Base-by-base conservation (phyloP, 345 rosid species). In the Citrus unshiu region DNA sequence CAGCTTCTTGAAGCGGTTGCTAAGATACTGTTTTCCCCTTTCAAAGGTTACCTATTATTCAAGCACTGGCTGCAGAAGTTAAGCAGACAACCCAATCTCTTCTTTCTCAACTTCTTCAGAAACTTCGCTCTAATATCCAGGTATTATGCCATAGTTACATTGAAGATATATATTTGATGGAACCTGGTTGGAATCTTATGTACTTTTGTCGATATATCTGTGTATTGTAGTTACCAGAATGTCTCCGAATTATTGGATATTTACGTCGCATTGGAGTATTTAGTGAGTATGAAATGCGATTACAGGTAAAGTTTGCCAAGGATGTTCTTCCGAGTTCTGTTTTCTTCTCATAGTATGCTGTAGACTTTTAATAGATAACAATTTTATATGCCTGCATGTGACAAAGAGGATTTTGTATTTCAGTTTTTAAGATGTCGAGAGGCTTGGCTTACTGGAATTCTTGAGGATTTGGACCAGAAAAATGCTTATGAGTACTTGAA, bases 361-460 rank as follows among this genome's bases (percentile, higher is more conserved):
- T 69, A 4, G 76, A 58, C 9, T 77, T 74, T 51, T 22, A 16
- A 49, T 73, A 25, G 34, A 70, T 70, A 72, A 56, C 57, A 24
- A 57, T 30, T 67, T 69, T 72, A 12, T 66, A 32, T 76, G 46
- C 69, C 65, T 68, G 35, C 69, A n/a, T 82, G 70, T 85, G 83
- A 86, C 22, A 14, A 16, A 43, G 61, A 70, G 61, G 61, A 46
- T 61, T 73, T 78, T 80, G 10, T 85, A 63, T 76, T 88, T 84
- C 89, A 96, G 99, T 94, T 96, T 86, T 83, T 96, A 82, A 93
- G 97, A 88, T 96, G 99, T 79, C 93, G 97, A 64, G 99, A 94
- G 84, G 93, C 98, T 61, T 96, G 99, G 99, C 97, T 96, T 79
- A 90, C 95, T 83, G 97, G 98, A 72, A 91, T 96, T 85, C 95